phyloP scores from a whole-genome alignment of 306 rosid genomes.

The Rubus parviflorus region DNA sequence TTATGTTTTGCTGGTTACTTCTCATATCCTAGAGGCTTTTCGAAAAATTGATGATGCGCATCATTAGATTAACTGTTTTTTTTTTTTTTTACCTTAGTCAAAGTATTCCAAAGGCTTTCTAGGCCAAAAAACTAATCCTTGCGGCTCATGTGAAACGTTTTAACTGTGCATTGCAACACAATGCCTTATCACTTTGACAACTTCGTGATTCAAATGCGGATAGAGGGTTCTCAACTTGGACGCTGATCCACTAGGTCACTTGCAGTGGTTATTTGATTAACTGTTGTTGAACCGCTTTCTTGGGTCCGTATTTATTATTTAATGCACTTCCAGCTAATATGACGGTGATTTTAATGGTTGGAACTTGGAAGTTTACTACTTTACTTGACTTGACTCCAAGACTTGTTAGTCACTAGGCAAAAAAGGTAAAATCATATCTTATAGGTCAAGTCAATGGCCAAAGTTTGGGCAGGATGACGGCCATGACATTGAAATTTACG shows the following conservation, averaged over 20 bases:
- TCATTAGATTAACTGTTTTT: background rate
- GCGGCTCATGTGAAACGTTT: no score
- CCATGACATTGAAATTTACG: no score
- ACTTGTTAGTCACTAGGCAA: background rate
- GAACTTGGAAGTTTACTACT: no score
- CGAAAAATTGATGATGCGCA: background rate
- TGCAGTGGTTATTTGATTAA: no score
- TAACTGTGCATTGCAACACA: no score
- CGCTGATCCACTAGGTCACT: no score
- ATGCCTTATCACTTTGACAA: no score
- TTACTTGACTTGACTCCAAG: background rate
- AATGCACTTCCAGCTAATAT: background rate
- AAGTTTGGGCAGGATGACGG: background rate
- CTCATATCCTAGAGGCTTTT: background rate
- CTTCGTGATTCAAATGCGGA: no score
- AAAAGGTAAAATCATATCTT: background rate
- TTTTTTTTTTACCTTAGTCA: background rate
- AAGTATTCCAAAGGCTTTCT: no score
- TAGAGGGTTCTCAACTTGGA: no score
- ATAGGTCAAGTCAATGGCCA: background rate
- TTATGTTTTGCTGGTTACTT: background rate
- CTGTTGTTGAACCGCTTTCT: background rate
- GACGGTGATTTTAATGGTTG: background rate
- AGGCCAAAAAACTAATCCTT: no score
- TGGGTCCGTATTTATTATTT: background rate